Base-by-base conservation (phyloP, 2,329 filamentous ascomycete species). In the Phyllosticta capitalensis region DNA sequence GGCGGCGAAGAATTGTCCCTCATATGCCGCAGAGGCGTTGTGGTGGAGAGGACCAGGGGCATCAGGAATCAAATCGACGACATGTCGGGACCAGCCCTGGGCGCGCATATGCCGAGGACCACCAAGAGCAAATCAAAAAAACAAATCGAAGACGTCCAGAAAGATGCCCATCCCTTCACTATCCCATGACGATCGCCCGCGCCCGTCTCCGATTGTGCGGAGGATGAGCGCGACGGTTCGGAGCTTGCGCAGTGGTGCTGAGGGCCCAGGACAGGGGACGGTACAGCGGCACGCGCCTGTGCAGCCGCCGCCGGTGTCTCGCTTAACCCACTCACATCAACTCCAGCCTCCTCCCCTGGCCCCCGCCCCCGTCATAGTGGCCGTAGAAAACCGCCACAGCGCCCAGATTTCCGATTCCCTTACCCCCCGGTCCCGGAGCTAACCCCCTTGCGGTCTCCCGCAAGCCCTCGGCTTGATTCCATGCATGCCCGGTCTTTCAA, bases 291-390 rank as follows among this genome's bases (percentile, higher is more conserved):
- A 58, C 38, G 45, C 58, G 24, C 28, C 28, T 24, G 52, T 59
- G 57, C 52, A 59, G 57, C 57, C 57, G 57, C 57, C 52, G 57
- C 57, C 57, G 54, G 57, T 59, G 58, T 59, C 58, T 59, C 58
- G 58, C 58, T 59, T 59, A 59, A 33, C n/a, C 52, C 19, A 52
- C 50, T 20, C 49, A 20, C 49, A 30, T 45, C 45, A 22, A 33
- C 28, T 33, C 53, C 19, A 45, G 56, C 51, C 56, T 49, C 48
- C 12, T 59, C 57, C 57, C 57, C 57, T 55, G 52, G 53, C 58
- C 55, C 58, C 58, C 52, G 21, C 17, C 58, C 38, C 58, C 57
- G 52, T 45, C 48, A 21, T 24, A n/a, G 38, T 45, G 14, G 38
- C 38, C 38, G 38, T 45, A 6, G 38, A 45, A 45, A 45, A 45